Evolutionary conservation across 805 yeast species (phyloP).

Genomic region (Pichia membranifaciens): DNA sequence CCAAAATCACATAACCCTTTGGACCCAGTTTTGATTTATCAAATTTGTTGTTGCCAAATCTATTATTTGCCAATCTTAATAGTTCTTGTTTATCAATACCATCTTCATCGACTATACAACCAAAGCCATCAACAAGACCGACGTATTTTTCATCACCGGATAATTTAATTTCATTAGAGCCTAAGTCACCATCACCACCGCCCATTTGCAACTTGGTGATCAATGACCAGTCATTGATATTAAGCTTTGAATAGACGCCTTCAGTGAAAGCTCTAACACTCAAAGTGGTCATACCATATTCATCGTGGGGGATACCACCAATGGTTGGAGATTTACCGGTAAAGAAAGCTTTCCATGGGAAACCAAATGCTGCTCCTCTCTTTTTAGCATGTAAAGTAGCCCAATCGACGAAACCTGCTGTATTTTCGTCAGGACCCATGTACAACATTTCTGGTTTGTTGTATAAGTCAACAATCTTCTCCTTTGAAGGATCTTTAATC

Average conservation of each 20-base stretch:
- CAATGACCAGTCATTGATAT: constrained; percentile 46
- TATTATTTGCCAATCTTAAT: constrained; percentile 65
- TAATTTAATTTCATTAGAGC: constrained; percentile 87
- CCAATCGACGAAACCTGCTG: constrained; percentile 95
- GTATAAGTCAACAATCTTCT: constrained; percentile 77
- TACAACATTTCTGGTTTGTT: constrained; percentile 83
- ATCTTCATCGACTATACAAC: constrained; percentile 86
- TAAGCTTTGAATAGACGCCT: constrained; percentile 75
- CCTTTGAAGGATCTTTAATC: constrained; percentile 69
- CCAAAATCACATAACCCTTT: constrained; percentile 75
- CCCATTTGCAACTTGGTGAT: constrained; percentile 91
- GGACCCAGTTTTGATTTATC: constrained; percentile 61
- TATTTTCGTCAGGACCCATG: constrained; percentile 99
- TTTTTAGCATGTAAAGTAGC: constrained; percentile 89
- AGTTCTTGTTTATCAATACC: constrained; percentile 83
- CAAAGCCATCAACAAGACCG: constrained; percentile 91
- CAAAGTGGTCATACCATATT: constrained; percentile 94
- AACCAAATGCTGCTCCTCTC: constrained; percentile 84
- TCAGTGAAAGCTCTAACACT: constrained; percentile 90
- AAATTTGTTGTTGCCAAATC: constrained; percentile 68
- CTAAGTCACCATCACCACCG: constrained; percentile 98
- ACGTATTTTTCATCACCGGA: constrained; percentile 80
- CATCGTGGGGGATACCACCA: constrained; percentile 98
- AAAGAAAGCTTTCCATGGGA: constrained; percentile 88
- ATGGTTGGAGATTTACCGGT: constrained; percentile 89